Evolutionary conservation across 371 early-diverging fungal species (phyloP).

Genomic region (Zancudomyces culisetae): DNA sequence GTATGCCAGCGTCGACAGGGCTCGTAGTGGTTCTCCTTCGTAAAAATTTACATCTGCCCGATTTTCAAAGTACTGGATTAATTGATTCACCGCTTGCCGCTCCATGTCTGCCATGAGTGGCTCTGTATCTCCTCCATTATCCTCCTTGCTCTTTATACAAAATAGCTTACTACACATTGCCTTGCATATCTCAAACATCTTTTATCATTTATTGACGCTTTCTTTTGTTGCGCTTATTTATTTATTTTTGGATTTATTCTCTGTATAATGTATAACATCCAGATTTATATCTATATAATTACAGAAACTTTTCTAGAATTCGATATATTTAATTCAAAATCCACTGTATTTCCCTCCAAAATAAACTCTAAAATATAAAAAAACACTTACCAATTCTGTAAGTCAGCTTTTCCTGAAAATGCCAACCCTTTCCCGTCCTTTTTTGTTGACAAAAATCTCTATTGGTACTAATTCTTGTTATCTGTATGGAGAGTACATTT

Average conservation of each 20-base stretch:
- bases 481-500: no score
- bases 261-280: neutral
- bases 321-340: neutral
- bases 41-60: constrained; percentile 65
- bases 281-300: no score
- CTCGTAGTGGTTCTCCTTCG: constrained; percentile 64
- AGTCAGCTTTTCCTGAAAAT: no score
- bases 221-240: no score
- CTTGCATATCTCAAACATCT: neutral
- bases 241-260: constrained; percentile 9
- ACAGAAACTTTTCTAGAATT: neutral
- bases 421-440: no score
- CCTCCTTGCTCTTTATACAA: constrained; percentile 11
- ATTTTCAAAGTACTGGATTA: constrained; percentile 61
- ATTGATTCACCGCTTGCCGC: constrained; percentile 61
- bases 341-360: neutral
- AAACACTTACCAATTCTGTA: no score
- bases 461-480: no score
- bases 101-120: constrained; percentile 67
- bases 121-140: constrained; percentile 28
- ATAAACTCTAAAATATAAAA: constrained; percentile 3
- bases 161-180: constrained; percentile 1
- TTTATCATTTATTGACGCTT: constrained; percentile 8
- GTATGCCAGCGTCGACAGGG: constrained; percentile 63
- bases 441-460: no score